Base-by-base conservation (phyloP, 2,329 filamentous ascomycete genomes). In the Rugonectria rugulosa region DNA sequence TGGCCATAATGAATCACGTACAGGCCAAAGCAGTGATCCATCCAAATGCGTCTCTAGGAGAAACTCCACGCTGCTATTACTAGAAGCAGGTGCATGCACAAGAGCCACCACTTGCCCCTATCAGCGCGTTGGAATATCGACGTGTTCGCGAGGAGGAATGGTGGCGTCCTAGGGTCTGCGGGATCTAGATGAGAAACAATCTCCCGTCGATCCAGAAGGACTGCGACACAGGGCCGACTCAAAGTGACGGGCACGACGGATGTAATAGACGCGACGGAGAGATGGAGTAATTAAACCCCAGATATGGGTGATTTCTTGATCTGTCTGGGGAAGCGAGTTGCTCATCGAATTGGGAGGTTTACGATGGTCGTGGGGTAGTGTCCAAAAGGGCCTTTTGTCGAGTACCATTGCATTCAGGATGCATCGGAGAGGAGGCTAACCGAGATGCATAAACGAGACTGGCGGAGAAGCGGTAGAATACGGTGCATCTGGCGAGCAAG, bases 141-240 rank as follows among this genome's bases (percentile, higher is more conserved):
- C 6, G 26, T 29, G 17, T 38, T 31, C n/a, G 44, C 12, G 12
- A 49, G n/a, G 31, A 59, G 61, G 59, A 66, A 66, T 64, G 63
- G 15, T 56, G 53, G 54, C 54, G 57, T 12, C 37, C 21, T 19
- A 20, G 27, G 24, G 29, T 21, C 7, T 23, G 19, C 21, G 12
- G 23, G 23, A 38, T 26, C 24, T n/a, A 32, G 53, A 44, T 50
- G 40, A 41, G 21, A 41, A 34, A 34, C 26, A 44, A 54, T 46
- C 34, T 53, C 40, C 46, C 43, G 41, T 29, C 53, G 21, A 57
- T 44, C 41, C 47, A 49, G 20, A 20, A 12, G 49, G 23, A 6
- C 7, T 29, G 7, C 7, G 12, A 29, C 26, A 29, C 26, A 12
- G 7, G 12, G 12, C 26, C 7, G 7, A 29, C 26, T 29, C 26